Evolutionary conservation across 176 grass and related monocot species (phyloP).

Genomic region (Triticum timopheevii): DNA sequence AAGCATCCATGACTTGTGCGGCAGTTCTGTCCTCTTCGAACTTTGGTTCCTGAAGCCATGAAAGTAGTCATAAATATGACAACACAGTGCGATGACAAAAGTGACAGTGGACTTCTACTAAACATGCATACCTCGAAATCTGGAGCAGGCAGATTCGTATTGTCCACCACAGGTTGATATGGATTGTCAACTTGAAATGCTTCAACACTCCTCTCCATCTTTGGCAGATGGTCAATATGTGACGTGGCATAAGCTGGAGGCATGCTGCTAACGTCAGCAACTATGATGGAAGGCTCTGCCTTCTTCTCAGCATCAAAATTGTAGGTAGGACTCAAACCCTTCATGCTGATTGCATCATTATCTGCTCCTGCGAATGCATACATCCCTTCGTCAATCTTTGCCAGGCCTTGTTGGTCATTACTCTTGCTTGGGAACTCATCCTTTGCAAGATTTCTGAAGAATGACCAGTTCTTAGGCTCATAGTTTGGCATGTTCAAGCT

Average conservation of each 20-base stretch:
- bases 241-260: slow-evolving; percentile 26
- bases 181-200: slow-evolving; percentile 88
- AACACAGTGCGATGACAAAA: neutral
- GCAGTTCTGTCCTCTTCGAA: slow-evolving; percentile 53
- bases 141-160: slow-evolving; percentile 62
- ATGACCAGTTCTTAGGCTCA: slow-evolving; percentile 63
- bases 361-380: slow-evolving; percentile 19
- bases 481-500: slow-evolving; percentile 74
- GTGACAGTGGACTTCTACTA: neutral
- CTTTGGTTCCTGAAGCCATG: slow-evolving; percentile 61
- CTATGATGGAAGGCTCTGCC: neutral
- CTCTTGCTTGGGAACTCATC: slow-evolving; percentile 53
- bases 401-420: slow-evolving; percentile 64
- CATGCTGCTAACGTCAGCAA: slow-evolving; percentile 3
- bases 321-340: neutral
- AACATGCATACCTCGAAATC: slow-evolving; percentile 73
- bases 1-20: slow-evolving; percentile 59
- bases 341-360: slow-evolving; percentile 11
- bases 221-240: slow-evolving; percentile 32
- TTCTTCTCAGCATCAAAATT: neutral
- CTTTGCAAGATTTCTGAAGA: slow-evolving; percentile 82
- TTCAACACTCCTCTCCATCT: slow-evolving; percentile 43
- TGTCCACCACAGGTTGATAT: slow-evolving; percentile 56
- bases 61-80: slow-evolving; percentile 20
- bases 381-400: slow-evolving; percentile 59